Percentiles rank a stretch among this genome's conserved stretches.
These are phyloP conservation scores for Penicillium polonicum DNA, from an alignment of 2,329 filamentous ascomycete genomes.

Conservation along the genomic window DNA sequence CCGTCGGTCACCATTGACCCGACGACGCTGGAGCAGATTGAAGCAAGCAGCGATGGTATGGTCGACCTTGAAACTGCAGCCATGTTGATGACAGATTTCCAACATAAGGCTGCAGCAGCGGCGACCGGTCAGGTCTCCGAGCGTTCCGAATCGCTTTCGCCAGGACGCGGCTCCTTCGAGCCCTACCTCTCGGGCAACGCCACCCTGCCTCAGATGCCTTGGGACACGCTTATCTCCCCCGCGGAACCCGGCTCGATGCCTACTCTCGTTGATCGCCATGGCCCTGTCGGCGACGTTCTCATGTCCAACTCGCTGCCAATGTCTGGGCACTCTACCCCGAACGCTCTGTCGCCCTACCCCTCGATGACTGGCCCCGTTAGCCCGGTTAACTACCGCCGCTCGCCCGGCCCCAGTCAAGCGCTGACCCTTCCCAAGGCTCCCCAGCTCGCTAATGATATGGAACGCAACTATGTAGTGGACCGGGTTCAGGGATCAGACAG, in stretches of 20 bases:
- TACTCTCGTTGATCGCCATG: slow-evolving; percentile 65
- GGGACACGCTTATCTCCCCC: slow-evolving; percentile 81
- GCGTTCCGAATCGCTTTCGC: slow-evolving; percentile 64
- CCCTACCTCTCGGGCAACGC: slow-evolving; percentile 76
- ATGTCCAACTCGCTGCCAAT: slow-evolving; percentile 70
- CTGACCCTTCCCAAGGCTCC: slow-evolving; percentile 69
- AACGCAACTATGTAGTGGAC: slow-evolving; percentile 79
- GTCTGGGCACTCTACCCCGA: slow-evolving; percentile 67
- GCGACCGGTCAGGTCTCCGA: slow-evolving; percentile 50
- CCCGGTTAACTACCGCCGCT: slow-evolving; percentile 67
- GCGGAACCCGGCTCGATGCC: slow-evolving; percentile 61
- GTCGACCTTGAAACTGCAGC: slow-evolving; percentile 96
- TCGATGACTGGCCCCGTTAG: slow-evolving; percentile 67
- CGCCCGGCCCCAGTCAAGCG: slow-evolving; percentile 66
- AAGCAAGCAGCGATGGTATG: slow-evolving; percentile 83
- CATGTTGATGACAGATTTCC: slow-evolving; percentile 97
- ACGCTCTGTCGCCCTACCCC: slow-evolving; percentile 70
- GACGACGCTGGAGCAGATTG: slow-evolving; percentile 85
- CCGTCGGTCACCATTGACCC: slow-evolving; percentile 77
- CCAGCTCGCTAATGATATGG: slow-evolving; percentile 78
- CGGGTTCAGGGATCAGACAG: slow-evolving; percentile 79
- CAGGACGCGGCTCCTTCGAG: slow-evolving; percentile 66
- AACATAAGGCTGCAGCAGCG: slow-evolving; percentile 85
- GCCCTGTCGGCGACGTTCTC: slow-evolving; percentile 59
- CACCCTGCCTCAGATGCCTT: slow-evolving; percentile 81